Evolutionary conservation across 2,329 filamentous ascomycete genomes (phyloP).

Genomic region (Proliferodiscus dingleyae): DNA sequence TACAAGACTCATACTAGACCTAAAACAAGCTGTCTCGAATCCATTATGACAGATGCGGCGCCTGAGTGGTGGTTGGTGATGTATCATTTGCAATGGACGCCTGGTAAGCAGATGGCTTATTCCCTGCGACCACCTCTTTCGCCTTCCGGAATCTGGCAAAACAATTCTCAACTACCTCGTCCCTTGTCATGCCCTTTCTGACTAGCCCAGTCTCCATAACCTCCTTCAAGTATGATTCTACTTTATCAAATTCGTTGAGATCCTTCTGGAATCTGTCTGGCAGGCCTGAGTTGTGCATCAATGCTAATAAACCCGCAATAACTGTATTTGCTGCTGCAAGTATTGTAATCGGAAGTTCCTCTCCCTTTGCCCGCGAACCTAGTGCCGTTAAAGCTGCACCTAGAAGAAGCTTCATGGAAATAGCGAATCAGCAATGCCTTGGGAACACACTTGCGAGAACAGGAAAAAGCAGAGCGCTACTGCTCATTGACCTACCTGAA

Average conservation of each 20-base stretch:
- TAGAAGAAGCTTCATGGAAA: slow-evolving; percentile 15
- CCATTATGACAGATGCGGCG: neutral
- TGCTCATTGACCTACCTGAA: slow-evolving; percentile 7
- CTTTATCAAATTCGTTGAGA: slow-evolving; percentile 14
- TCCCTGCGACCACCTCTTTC: slow-evolving; percentile 6
- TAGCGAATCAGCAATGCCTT: neutral
- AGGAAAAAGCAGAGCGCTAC: too few relatives aligned
- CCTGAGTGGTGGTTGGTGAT: neutral
- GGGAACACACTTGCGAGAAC: too few relatives aligned
- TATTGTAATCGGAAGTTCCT: slow-evolving; percentile 16
- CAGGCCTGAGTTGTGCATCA: slow-evolving; percentile 13
- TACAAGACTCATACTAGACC: neutral
- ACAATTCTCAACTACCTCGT: slow-evolving; percentile 9
- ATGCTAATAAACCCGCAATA: slow-evolving; percentile 9
- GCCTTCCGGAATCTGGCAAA: slow-evolving; percentile 8
- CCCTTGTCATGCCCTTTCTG: slow-evolving; percentile 6
- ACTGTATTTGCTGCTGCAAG: slow-evolving; percentile 21
- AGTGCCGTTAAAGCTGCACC: slow-evolving; percentile 24
- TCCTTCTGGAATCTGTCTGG: slow-evolving; percentile 14
- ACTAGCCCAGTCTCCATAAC: slow-evolving; percentile 10
- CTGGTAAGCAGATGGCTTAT: slow-evolving; percentile 7
- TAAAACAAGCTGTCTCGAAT: neutral
- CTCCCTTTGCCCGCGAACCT: slow-evolving; percentile 9
- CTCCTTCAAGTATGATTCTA: slow-evolving; percentile 11
- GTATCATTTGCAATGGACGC: neutral